Percentiles rank a stretch among this genome's conserved stretches.
Conservation (phyloP, 2,329 filamentous ascomycete species). For the Penicillium sumatraense region DNA sequence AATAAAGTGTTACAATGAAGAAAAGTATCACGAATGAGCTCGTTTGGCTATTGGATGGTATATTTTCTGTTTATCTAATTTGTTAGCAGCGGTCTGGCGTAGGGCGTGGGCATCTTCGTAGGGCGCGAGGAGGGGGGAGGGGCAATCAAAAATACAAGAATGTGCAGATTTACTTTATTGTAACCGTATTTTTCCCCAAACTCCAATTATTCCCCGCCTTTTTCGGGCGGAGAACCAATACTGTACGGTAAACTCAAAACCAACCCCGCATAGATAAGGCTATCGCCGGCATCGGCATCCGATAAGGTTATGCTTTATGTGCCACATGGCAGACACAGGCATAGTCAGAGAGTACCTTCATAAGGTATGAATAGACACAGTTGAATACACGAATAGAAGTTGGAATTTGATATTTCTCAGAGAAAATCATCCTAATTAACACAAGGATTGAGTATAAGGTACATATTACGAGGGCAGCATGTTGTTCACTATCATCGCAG, state of each 20-base stretch:
- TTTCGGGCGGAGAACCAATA: slow-evolving; percentile 7
- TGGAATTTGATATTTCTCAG: too few species aligned
- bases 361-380: too few species aligned
- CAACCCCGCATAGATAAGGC: slow-evolving; percentile 40
- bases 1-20: neutral
- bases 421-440: too few species aligned
- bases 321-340: neutral
- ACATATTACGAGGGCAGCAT: too few species aligned
- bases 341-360: too few species aligned
- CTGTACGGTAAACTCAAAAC: slow-evolving; percentile 12
- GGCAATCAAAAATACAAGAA: too few species aligned
- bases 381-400: too few species aligned
- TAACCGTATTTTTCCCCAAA: neutral
- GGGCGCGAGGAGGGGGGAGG: slow-evolving; percentile 4
- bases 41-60: neutral
- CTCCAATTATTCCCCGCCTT: neutral
- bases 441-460: too few species aligned
- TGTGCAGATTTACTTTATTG: slow-evolving; percentile 6
- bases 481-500: too few species aligned
- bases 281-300: slow-evolving; percentile 39
- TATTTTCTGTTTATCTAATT: slow-evolving; percentile 24
- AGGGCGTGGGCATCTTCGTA: slow-evolving; percentile 24
- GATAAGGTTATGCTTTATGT: slow-evolving; percentile 20
- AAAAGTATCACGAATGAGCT: neutral
- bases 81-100: neutral